Conservation (phyloP, 2,329 filamentous ascomycete genomes). For the Colletotrichum musicola region DNA sequence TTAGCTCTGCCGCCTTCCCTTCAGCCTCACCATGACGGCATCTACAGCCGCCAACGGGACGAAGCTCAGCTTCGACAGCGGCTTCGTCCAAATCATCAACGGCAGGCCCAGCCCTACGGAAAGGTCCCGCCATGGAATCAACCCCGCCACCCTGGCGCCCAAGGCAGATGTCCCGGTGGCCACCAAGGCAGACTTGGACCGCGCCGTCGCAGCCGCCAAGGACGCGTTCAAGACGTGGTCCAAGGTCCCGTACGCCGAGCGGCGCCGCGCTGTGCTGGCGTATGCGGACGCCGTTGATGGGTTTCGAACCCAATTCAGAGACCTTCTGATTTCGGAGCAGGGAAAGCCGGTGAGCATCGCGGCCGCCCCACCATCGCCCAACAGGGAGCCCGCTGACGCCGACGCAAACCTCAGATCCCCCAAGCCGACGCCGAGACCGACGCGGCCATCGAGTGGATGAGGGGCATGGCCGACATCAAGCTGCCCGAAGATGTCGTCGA, state of each 20-base stretch:
- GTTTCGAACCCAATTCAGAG: constrained; percentile 40
- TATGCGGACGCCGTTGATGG: constrained; percentile 45
- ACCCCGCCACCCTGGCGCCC: constrained; percentile 62
- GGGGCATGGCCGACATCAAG: constrained; percentile 46
- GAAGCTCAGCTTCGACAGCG: constrained; percentile 2
- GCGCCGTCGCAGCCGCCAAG: constrained; percentile 45
- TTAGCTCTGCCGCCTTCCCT: no score
- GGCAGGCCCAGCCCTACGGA: constrained; percentile 58
- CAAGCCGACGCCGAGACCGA: constrained; percentile 45
- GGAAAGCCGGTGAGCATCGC: constrained; percentile 44
- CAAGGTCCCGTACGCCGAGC: constrained; percentile 42
- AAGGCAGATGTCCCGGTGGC: constrained; percentile 53
- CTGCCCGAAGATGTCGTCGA: constrained; percentile 55
- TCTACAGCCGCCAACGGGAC: background rate
- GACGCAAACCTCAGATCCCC: constrained; percentile 1
- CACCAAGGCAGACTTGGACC: constrained; percentile 46
- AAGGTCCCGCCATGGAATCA: constrained; percentile 60
- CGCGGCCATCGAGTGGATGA: constrained; percentile 45
- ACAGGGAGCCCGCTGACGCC: background rate
- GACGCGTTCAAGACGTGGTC: constrained; percentile 48
- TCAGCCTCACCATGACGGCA: background rate
- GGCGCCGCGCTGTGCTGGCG: constrained; percentile 40
- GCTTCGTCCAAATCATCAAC: constrained; percentile 53
- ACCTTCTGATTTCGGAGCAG: constrained; percentile 45
- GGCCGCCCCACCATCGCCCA: no score